A percentile compares a stretch with the other conserved stretches of the same genome.
These are phyloP conservation scores for Acephala macrosclerotiorum DNA, from an alignment of 2,329 filamentous ascomycete genomes.

Conservation along the genomic window DNA sequence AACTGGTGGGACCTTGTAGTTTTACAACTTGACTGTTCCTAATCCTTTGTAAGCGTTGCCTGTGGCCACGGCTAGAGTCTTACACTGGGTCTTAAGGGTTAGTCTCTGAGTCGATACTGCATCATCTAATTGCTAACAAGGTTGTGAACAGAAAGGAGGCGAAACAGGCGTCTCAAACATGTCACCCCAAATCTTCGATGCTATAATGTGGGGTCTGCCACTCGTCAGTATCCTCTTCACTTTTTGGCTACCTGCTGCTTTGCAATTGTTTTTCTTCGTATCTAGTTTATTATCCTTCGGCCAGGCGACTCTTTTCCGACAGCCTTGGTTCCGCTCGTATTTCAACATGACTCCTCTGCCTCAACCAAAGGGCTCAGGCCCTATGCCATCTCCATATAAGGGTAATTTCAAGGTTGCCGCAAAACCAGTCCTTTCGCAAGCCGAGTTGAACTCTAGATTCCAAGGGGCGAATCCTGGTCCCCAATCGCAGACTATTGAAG, in stretches of 20 bases:
- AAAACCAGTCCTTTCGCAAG: constrained; percentile 26
- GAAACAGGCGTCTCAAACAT: constrained; percentile 52
- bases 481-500: neutral
- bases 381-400: constrained; percentile 24
- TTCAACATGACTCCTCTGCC: constrained; percentile 45
- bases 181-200: constrained; percentile 45
- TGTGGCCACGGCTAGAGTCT: constrained; percentile 65
- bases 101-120: constrained; percentile 15
- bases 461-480: constrained; percentile 15
- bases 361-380: neutral
- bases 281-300: constrained; percentile 47
- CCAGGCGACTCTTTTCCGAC: constrained; percentile 56
- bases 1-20: constrained; percentile 76
- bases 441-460: constrained; percentile 27
- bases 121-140: constrained; percentile 13
- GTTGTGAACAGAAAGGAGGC: constrained; percentile 53
- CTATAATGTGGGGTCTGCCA: constrained; percentile 58
- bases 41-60: constrained; percentile 86
- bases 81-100: constrained; percentile 48
- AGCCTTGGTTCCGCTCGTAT: constrained; percentile 46
- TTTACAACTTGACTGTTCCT: constrained; percentile 74
- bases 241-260: constrained; percentile 51
- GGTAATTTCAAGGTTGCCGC: constrained; percentile 26
- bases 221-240: constrained; percentile 60
- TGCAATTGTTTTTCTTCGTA: constrained; percentile 69